These are phyloP conservation scores for Macrolepiota albuminosa DNA, from an alignment of 768 basidiomycete species.

Conservation along the genomic window DNA sequence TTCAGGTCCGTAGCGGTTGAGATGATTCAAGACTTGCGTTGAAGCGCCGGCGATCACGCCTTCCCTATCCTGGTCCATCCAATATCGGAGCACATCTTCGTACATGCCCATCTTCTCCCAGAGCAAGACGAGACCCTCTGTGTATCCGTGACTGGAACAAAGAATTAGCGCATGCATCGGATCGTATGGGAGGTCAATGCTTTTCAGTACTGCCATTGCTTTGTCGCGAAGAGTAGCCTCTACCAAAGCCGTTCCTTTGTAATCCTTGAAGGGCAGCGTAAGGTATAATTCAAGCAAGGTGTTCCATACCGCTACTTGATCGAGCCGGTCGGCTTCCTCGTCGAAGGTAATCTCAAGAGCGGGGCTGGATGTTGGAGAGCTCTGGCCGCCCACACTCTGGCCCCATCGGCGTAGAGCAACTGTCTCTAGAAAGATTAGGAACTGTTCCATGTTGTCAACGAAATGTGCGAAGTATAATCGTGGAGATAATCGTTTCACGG, in stretches of 20 bases:
- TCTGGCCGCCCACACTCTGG: conserved; percentile 45
- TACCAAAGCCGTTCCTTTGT: conserved; percentile 22
- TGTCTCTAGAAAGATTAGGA: conserved; percentile 84
- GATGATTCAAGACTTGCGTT: conserved; percentile 62
- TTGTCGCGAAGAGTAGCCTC: conserved; percentile 48
- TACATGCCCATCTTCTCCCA: conserved; percentile 97
- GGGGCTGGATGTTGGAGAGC: conserved; percentile 10
- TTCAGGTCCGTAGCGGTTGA: conserved; percentile 66
- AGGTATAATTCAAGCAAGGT: conserved; percentile 71
- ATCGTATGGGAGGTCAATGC: conserved; percentile 69
- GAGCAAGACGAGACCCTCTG: conserved; percentile 77
- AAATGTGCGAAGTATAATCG: conserved; percentile 91
- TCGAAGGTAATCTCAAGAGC: conserved; percentile 26
- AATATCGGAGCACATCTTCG: conserved; percentile 90
- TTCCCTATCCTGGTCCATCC: conserved; percentile 70
- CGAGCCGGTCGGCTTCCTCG: conserved; percentile 49
- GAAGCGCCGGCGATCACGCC: conserved; percentile 33
- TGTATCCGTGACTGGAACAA: conserved; percentile 82
- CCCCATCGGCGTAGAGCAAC: conserved; percentile 79
- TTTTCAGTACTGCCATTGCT: conserved; percentile 67
- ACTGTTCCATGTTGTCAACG: conserved; percentile 80
- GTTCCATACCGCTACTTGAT: conserved; percentile 18
- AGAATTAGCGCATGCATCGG: conserved; percentile 91
- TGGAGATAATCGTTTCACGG: conserved; percentile 66
- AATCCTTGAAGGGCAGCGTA: conserved; percentile 37